These are phyloP conservation scores for Ophiostoma novo-ulmi DNA, from an alignment of 2,329 filamentous ascomycete genomes.

Conservation along the genomic window DNA sequence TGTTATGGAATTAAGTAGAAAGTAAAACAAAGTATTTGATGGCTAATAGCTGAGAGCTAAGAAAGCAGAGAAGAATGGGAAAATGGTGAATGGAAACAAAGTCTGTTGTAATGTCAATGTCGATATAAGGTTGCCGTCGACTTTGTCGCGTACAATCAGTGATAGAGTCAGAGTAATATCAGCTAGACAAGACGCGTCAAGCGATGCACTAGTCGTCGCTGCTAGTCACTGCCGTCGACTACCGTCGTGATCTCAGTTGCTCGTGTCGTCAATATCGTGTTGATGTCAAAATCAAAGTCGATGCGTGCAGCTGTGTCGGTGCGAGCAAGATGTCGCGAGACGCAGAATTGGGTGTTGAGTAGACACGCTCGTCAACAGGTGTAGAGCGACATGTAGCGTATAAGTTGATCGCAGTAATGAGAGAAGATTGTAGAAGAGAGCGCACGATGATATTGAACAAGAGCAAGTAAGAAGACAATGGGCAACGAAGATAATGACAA, in stretches of 20 bases:
- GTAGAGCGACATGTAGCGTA: background rate
- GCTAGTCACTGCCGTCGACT: background rate
- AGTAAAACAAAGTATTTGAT: background rate
- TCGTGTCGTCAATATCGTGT: background rate
- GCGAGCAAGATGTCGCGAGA: background rate
- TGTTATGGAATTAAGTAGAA: background rate
- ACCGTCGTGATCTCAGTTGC: background rate
- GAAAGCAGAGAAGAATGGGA: background rate
- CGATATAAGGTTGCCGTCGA: background rate
- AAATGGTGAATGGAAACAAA: background rate
- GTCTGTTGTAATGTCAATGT: background rate
- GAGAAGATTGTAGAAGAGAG: background rate
- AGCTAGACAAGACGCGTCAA: background rate
- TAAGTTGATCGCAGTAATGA: background rate
- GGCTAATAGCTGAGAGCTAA: conserved; percentile 1
- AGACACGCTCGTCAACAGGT: background rate
- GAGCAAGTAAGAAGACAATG: background rate
- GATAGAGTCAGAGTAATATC: background rate
- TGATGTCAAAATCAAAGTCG: background rate
- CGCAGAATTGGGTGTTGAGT: background rate
- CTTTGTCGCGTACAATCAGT: background rate
- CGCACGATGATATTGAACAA: background rate
- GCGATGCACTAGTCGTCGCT: conserved; percentile 9
- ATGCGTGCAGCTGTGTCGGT: background rate
- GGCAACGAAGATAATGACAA: background rate